These are phyloP conservation scores for Hyparrhenia diplandra DNA, from an alignment of 176 grass and related monocot species.

Conservation along the genomic window DNA sequence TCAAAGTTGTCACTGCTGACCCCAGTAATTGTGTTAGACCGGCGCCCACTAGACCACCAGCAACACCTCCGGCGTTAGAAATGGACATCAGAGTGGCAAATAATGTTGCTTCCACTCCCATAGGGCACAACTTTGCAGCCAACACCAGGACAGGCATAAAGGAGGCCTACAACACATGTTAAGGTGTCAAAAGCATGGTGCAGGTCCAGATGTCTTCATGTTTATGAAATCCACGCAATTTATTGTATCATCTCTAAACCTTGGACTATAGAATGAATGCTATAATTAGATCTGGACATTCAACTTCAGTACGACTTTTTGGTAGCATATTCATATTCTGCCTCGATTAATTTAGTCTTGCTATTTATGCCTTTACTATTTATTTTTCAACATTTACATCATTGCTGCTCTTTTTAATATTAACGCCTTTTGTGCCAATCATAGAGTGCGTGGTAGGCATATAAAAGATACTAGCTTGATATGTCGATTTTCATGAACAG, in stretches of 20 bases:
- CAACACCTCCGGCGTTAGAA: slow-evolving; percentile 76
- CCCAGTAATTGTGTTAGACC: slow-evolving; percentile 80
- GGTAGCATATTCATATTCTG: too few species aligned
- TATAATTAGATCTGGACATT: neutral
- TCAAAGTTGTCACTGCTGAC: slow-evolving; percentile 74
- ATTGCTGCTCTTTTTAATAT: too few species aligned
- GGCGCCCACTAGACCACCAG: slow-evolving; percentile 68
- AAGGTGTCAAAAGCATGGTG: neutral
- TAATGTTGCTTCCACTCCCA: slow-evolving; percentile 80
- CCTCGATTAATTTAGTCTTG: too few species aligned
- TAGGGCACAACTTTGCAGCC: slow-evolving; percentile 78
- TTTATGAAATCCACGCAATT: neutral
- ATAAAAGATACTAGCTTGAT: neutral
- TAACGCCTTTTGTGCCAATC: neutral
- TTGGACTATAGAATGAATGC: neutral
- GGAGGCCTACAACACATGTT: slow-evolving; percentile 55
- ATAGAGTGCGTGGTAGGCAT: neutral
- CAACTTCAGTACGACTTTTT: too few species aligned
- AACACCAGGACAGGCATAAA: slow-evolving; percentile 96
- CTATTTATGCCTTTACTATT: too few species aligned
- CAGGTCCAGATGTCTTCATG: neutral
- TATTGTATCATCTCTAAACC: neutral
- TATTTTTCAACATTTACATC: neutral
- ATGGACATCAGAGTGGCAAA: slow-evolving; percentile 97
- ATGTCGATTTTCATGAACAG: neutral